Evolutionary conservation across 2,329 filamentous ascomycete genomes (phyloP).

Genomic region (Pseudocercospora eumusae): DNA sequence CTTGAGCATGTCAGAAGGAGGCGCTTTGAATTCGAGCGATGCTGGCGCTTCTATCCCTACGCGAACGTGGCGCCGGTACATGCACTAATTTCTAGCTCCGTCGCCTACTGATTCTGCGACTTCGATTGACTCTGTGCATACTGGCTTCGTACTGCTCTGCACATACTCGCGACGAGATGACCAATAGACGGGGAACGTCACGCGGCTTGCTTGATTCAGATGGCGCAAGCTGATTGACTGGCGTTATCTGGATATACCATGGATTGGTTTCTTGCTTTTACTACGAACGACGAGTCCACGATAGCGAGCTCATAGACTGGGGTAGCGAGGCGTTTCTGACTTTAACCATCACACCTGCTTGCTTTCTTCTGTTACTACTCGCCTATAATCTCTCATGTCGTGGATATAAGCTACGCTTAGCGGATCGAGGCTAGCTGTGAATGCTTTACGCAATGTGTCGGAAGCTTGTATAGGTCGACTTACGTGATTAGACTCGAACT

Average conservation of each 20-base stretch:
- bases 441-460: too few species aligned
- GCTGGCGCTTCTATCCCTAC: not conserved
- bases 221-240: not conserved
- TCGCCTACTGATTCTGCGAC: not conserved
- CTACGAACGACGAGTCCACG: not conserved
- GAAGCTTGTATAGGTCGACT: too few species aligned
- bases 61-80: not conserved
- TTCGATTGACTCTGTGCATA: not conserved
- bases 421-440: too few species aligned
- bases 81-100: not conserved
- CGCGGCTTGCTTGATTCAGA: not conserved
- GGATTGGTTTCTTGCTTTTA: slow-evolving; percentile 4
- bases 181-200: not conserved
- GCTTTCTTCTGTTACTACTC: not conserved
- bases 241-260: slow-evolving; percentile 11
- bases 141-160: not conserved
- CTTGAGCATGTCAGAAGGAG: not conserved
- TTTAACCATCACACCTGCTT: not conserved
- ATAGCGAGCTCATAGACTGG: not conserved
- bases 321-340: not conserved
- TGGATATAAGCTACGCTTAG: too few species aligned
- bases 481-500: too few species aligned
- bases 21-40: not conserved
- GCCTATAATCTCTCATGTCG: too few species aligned
- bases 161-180: not conserved